Conservation (phyloP, 169 alveolate species). For the Plasmodium malariae region DNA sequence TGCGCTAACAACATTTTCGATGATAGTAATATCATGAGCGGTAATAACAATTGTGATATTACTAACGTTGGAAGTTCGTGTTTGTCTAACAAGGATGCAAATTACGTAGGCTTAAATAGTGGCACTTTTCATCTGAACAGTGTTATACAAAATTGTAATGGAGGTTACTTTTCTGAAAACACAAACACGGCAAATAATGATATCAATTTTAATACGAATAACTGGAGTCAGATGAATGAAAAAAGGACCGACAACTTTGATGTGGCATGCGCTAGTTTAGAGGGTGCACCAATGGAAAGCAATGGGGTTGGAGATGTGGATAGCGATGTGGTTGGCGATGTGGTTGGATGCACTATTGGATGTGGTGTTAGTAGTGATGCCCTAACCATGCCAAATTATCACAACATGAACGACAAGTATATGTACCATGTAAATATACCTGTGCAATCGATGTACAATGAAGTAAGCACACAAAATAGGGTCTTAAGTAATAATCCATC, state of each 20-base stretch:
- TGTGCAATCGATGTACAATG: background rate
- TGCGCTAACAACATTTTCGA: no score
- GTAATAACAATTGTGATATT: no score
- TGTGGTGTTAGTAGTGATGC: background rate
- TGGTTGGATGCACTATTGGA: background rate
- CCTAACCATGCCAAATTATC: background rate
- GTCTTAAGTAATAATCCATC: background rate
- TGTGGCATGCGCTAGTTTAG: background rate
- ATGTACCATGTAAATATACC: background rate
- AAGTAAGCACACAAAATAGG: background rate
- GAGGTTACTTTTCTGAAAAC: background rate
- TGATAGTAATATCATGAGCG: no score
- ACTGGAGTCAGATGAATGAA: background rate
- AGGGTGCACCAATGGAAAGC: background rate
- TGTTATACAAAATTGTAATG: background rate
- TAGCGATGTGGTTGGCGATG: background rate
- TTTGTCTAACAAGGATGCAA: background rate
- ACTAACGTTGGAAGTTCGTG: background rate
- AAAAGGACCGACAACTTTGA: background rate
- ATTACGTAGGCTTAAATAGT: background rate
- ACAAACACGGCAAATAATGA: background rate
- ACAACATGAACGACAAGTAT: background rate
- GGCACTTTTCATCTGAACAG: background rate
- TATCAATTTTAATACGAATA: constrained; percentile 6
- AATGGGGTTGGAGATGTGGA: background rate